phyloP scores from a whole-genome alignment of 1,284 basidiomycete species.

The Ustilago lituana region DNA sequence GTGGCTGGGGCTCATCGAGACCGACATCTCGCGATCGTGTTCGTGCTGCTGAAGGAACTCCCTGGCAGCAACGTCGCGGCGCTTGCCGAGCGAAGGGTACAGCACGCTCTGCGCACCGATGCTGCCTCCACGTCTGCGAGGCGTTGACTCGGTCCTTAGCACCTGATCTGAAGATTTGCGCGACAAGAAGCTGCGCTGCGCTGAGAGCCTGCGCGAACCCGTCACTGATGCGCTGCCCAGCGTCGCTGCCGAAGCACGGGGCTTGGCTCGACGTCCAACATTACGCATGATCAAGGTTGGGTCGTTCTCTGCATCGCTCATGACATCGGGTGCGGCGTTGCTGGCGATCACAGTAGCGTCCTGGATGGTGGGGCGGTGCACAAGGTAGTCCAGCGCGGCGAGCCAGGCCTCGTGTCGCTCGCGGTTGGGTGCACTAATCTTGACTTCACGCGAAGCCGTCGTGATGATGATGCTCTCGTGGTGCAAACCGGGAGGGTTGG shows the following conservation, averaged over 20 bases:
- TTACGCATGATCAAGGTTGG: constrained; percentile 23
- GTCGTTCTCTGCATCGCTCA: constrained; percentile 41
- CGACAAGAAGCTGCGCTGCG: constrained; percentile 61
- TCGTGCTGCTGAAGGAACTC: constrained; percentile 75
- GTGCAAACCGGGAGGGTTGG: constrained; percentile 89
- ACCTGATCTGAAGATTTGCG: constrained; percentile 64
- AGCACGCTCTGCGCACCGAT: constrained; percentile 70
- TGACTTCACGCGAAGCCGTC: constrained; percentile 93
- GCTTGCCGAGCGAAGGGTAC: constrained; percentile 73
- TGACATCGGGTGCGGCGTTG: constrained; percentile 29
- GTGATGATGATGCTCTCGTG: constrained; percentile 92
- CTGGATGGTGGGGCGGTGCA: constrained; percentile 45
- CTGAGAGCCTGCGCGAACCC: constrained; percentile 52
- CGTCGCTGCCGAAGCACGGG: constrained; percentile 28
- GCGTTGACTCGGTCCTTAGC: constrained; percentile 70
- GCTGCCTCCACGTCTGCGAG: constrained; percentile 78
- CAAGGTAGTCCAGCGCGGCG: constrained; percentile 69
- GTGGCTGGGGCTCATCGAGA: constrained; percentile 36
- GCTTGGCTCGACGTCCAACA: constrained; percentile 30
- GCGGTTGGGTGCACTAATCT: constrained; percentile 91
- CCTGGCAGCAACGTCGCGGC: constrained; percentile 84
- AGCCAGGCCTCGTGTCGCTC: constrained; percentile 97
- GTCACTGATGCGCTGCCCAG: constrained; percentile 29
- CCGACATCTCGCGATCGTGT: constrained; percentile 39
- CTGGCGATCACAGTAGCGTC: constrained; percentile 46